These are phyloP conservation scores for Mentha longifolia DNA, from an alignment of 257 asterid genomes.

Conservation along the genomic window DNA sequence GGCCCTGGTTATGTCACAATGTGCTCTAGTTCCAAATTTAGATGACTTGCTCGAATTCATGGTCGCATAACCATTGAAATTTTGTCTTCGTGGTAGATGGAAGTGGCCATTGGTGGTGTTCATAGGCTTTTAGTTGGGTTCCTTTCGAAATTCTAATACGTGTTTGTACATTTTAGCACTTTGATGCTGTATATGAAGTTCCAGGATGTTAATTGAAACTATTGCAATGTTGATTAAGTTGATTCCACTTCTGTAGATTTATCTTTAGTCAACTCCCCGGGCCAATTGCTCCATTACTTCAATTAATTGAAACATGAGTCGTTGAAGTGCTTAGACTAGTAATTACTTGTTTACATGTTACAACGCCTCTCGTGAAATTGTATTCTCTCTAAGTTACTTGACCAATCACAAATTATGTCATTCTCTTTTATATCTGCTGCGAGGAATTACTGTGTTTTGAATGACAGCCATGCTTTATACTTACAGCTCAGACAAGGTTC, in stretches of 20 bases:
- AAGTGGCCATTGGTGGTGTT: conserved; percentile 10
- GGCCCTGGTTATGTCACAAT: neutral
- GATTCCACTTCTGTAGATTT: neutral
- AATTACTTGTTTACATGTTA: neutral
- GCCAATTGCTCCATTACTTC: neutral
- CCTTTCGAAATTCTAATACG: neutral
- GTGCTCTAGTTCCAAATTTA: conserved; percentile 11
- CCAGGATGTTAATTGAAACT: neutral
- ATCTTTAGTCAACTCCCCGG: neutral
- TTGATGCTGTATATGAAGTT: neutral
- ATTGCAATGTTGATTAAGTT: neutral
- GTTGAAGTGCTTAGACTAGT: conserved; percentile 8
- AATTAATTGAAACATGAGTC: neutral
- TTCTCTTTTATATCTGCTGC: conserved; percentile 16
- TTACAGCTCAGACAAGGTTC: conserved; percentile 66
- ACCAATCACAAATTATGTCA: neutral
- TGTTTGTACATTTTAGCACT: neutral
- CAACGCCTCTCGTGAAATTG: neutral
- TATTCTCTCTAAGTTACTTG: neutral
- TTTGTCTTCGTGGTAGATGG: neutral
- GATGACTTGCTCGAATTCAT: neutral
- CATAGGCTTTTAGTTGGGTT: conserved; percentile 1
- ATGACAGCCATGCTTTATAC: conserved; percentile 18
- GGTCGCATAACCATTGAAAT: neutral
- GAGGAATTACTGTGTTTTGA: conserved; percentile 20